Conservation (phyloP, 2,329 filamentous ascomycete genomes). For the Chrysosporium keratinophilum region DNA sequence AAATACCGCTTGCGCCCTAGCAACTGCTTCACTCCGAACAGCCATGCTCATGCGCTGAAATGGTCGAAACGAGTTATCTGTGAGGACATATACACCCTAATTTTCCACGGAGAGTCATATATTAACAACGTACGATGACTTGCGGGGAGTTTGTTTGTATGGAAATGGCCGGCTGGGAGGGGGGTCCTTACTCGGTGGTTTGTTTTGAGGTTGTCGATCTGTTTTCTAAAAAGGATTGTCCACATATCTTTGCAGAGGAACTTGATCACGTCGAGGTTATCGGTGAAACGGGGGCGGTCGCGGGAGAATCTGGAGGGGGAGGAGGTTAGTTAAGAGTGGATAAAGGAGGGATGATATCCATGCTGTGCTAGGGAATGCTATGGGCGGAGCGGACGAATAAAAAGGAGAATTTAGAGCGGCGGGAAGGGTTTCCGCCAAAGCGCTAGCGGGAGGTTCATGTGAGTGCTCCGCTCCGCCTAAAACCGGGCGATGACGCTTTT, state of each 20-base stretch:
- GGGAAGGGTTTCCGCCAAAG: no score
- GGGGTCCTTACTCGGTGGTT: constrained; percentile 74
- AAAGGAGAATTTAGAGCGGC: background rate
- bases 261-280: constrained; percentile 92
- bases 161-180: background rate
- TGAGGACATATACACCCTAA: constrained; percentile 88
- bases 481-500: no score
- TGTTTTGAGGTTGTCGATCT: constrained; percentile 97
- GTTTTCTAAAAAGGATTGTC: constrained; percentile 88
- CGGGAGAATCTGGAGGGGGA: constrained; percentile 29
- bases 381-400: background rate
- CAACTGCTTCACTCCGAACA: constrained; percentile 59
- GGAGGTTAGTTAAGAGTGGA: background rate
- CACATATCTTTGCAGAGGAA: constrained; percentile 98
- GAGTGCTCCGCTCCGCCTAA: no score
- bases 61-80: constrained; percentile 82
- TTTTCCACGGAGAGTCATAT: background rate
- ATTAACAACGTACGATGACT: background rate
- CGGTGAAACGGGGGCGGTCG: constrained; percentile 77
- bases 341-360: background rate
- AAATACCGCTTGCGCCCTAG: constrained; percentile 66
- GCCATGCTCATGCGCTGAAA: constrained; percentile 84
- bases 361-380: background rate
- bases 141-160: no score
- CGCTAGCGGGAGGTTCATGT: no score